Evolutionary conservation across 306 rosid genomes (phyloP).

Genomic region (Neltuma alba): DNA sequence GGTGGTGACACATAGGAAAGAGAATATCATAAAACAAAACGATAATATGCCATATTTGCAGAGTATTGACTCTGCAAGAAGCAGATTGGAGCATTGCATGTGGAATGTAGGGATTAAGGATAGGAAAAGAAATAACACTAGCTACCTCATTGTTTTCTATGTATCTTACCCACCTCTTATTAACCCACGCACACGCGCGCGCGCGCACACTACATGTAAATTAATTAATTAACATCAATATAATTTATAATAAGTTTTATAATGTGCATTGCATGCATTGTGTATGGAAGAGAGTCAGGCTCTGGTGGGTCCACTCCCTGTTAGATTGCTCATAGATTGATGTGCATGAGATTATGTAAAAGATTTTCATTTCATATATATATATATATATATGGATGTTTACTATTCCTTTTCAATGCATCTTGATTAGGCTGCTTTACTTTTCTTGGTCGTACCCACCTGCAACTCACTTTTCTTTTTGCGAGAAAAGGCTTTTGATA

Average conservation of each 20-base stretch:
- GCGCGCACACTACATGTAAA: neutral
- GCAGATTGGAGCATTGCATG: neutral
- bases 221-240: neutral
- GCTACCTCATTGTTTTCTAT: neutral
- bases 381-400: no score
- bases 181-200: no score
- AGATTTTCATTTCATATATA: neutral
- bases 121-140: neutral
- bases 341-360: neutral
- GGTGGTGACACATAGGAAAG: neutral
- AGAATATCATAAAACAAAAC: neutral
- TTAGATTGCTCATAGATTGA: neutral
- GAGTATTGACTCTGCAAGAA: neutral
- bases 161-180: neutral
- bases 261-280: neutral
- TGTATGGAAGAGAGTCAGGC: neutral
- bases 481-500: neutral
- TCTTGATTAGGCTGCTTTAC: neutral
- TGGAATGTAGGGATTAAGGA: neutral
- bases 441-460: neutral
- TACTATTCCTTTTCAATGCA: neutral
- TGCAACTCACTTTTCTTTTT: neutral
- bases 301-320: neutral
- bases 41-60: neutral
- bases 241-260: no score